These are phyloP conservation scores for Yamadazyma mexicana DNA, from an alignment of 1,139 yeast species.

Conservation along the genomic window DNA sequence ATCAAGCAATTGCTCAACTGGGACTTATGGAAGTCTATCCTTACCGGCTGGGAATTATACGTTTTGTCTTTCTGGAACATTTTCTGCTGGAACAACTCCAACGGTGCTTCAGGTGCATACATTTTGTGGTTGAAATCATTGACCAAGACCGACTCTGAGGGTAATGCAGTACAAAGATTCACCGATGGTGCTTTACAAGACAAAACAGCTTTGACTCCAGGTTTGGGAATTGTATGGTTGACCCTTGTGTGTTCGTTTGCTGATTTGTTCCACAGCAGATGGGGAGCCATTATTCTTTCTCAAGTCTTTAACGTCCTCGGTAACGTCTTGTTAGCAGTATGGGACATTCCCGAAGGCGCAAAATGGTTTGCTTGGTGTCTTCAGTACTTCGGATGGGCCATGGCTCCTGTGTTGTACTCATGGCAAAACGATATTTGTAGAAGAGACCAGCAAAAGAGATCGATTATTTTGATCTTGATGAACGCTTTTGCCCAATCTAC, in stretches of 20 bases:
- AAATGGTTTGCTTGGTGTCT: conserved; percentile 52
- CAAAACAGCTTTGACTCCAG: conserved; percentile 45
- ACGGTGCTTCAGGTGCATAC: conserved; percentile 50
- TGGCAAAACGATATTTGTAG: conserved; percentile 50
- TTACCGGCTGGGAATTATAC: conserved; percentile 58
- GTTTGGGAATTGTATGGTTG: conserved; percentile 43
- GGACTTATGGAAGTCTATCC: conserved; percentile 48
- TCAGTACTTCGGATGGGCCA: conserved; percentile 51
- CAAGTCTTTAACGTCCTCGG: conserved; percentile 47
- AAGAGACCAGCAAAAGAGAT: conserved; percentile 43
- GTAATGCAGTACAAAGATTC: conserved; percentile 23
- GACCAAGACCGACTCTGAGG: conserved; percentile 20
- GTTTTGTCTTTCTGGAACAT: conserved; percentile 52
- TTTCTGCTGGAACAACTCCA: conserved; percentile 63
- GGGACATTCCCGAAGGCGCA: conserved; percentile 46
- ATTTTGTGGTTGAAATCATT: conserved; percentile 46
- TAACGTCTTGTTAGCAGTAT: conserved; percentile 43
- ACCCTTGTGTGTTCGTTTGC: conserved; percentile 41
- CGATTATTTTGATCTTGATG: conserved; percentile 44
- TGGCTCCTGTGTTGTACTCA: conserved; percentile 50
- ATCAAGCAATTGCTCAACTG: conserved; percentile 28
- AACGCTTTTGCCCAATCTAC: conserved; percentile 45
- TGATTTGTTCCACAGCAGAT: conserved; percentile 52
- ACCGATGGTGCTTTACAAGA: conserved; percentile 37
- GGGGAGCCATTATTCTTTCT: conserved; percentile 57